Evolutionary conservation across 352 stramenopile species (phyloP), one percentile per base, ranked within the genome.

Genomic region (Phytophthora parvispora): DNA sequence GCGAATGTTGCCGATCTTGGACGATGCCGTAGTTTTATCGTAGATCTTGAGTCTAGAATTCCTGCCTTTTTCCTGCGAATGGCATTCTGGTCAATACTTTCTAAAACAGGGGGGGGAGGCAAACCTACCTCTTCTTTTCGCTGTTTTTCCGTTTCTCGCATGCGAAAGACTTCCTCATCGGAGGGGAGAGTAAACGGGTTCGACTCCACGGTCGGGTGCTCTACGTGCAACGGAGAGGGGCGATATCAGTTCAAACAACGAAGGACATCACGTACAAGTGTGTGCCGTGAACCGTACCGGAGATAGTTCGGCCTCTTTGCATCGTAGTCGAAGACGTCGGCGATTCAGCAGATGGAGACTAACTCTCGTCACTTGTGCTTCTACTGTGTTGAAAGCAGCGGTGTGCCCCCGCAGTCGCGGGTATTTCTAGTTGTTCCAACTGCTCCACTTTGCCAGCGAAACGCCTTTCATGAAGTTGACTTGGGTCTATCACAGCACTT

Each of bases 141-240:
- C 70, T 93, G 83, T 62, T 90, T 93, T 66, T 98, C 90, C 36
- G 93, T 92, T 69, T 99, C 94, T 34, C 94, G 90, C 77, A 98
- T 95, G 53, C 88, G 89, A 59, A 98, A 98, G 29, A 99, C 90
- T 74, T 99, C 92, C 55, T 99, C 96, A 86, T 99, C 96, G 38
- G 84, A 93, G 10, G 95, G 95, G 36, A 99, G 84, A 29, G 85
- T 92, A 68, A 99, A 99, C 20, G 96, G 95, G 60, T 98, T 98
- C 29, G 75, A 40, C 71, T 94, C 86, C 27, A 74, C 67, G 13
- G 66, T 68, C n/a, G 52, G 43, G 42, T 86, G 69, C 31, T 88
- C 78, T 85, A 60, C 53, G 60, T 12, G 20, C 9, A 52, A 18
- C 6, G 8, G 28, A 48, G n/a, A n/a, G 2, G 29, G 27, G 6